Conservation (phyloP, 1,284 basidiomycete species). For the Gymnopus androsaceus region DNA sequence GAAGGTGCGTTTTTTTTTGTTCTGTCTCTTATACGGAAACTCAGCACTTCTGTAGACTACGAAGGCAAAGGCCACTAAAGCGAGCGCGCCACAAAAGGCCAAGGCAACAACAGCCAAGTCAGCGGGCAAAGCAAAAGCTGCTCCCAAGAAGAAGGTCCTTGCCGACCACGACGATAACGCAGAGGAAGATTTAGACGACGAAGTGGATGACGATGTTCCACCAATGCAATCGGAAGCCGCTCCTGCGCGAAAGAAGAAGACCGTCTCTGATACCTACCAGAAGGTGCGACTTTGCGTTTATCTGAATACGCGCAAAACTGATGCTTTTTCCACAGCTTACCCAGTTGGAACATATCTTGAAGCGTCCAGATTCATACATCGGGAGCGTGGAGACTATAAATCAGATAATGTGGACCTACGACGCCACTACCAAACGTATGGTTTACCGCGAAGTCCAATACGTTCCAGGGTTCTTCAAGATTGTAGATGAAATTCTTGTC, state of each 20-base stretch:
- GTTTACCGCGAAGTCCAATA: conserved; percentile 83
- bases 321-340: conserved; percentile 69
- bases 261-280: conserved; percentile 89
- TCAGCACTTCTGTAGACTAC: conserved; percentile 27
- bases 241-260: conserved; percentile 67
- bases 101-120: conserved; percentile 36
- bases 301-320: neutral
- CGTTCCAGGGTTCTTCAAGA: conserved; percentile 99
- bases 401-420: conserved; percentile 90
- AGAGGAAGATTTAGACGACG: conserved; percentile 44
- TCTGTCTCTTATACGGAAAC: conserved; percentile 16
- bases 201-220: conserved; percentile 45
- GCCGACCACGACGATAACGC: conserved; percentile 64
- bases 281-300: conserved; percentile 58
- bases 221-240: conserved; percentile 34
- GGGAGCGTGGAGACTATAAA: conserved; percentile 88
- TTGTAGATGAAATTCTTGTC: conserved; percentile 98
- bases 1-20: conserved; percentile 45
- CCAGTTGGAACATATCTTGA: conserved; percentile 95
- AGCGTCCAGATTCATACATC: conserved; percentile 98
- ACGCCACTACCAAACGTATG: conserved; percentile 80
- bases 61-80: conserved; percentile 34
- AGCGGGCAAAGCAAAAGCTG: conserved; percentile 39
- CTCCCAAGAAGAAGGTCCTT: conserved; percentile 73
- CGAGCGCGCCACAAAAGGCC: conserved; percentile 34